Base-by-base conservation (phyloP, 495 filamentous ascomycete genomes). In the Aspergillus wentii region DNA sequence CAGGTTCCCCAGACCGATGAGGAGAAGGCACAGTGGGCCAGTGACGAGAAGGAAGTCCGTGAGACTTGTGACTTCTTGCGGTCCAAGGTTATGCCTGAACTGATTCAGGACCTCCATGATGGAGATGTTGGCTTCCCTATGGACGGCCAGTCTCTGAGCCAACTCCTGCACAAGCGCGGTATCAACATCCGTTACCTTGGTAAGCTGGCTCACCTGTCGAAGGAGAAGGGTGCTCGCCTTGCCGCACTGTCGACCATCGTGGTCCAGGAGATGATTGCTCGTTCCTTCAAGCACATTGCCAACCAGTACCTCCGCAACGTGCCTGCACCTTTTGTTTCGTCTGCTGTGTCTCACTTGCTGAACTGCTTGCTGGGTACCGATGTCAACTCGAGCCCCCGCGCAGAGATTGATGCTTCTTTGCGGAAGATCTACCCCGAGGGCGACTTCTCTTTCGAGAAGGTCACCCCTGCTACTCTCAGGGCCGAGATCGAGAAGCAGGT, bases 141-240 rank as follows among this genome's bases (percentile, higher is more conserved):
- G 88, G 94, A 99, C 53, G 94, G 94, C 27, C 78, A 85, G 49
- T 95, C 90, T 17, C 72, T 99, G 40, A 87, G 80, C 44, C 78
- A 81, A 46, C 76, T 95, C 28, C 76, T 99, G 68, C 94, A 99
- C 68, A 94, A 94, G 66, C 88, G 94, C 22, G 94, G 94, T 60
- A 86, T 99, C 67, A 99, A 97, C 69, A 76, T 95, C 45, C 82
- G 94, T 52, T 99, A 99, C 62, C 76, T 99, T 18, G 94, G 94
- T 33, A 84, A 78, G 56, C 55, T 97, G 48, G 85, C 85, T 15
- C 68, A 74, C 31, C 69, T 86, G 30, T 78, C 83, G 42, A 74
- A 77, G 40, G 66, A 77, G 44, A 71, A 78, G 52, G 85, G 81
- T 27, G 66, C 76, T 29, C 85, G 88, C 35, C 69, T 96, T 11